phyloP scores from a whole-genome alignment of 768 basidiomycete genomes.

The Podaxis sp. region DNA sequence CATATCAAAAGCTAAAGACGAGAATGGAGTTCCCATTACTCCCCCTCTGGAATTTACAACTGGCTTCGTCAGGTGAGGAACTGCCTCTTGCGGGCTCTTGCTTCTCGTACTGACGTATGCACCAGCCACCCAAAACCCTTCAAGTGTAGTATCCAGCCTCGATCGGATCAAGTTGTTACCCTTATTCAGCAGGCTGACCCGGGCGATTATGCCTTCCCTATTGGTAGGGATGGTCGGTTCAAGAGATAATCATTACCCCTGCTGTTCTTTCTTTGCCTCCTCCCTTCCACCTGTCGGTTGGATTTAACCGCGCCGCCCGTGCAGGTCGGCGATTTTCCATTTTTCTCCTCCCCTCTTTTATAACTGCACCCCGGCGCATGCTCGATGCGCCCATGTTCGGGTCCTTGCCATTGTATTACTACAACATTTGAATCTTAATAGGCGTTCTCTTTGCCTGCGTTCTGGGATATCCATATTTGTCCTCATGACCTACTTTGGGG shows the following conservation, averaged over 20 bases:
- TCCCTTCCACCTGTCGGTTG: background rate
- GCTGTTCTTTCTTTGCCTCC: background rate
- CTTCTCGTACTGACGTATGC: background rate
- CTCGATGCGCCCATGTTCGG: background rate
- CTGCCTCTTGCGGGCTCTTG: background rate
- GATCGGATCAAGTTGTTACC: conserved; percentile 26
- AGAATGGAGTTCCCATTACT: conserved; percentile 35
- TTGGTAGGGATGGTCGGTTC: conserved; percentile 4
- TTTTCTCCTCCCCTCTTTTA: background rate
- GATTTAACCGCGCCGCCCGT: background rate
- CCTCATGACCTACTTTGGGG: background rate
- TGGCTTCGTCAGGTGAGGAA: conserved; percentile 43
- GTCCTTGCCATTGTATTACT: background rate
- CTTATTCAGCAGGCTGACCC: conserved; percentile 27
- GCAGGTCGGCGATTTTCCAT: background rate
- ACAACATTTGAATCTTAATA: background rate
- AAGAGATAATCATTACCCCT: background rate
- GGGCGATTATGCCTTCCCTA: conserved; percentile 8
- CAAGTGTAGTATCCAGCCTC: conserved; percentile 40
- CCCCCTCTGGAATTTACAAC: conserved; percentile 32
- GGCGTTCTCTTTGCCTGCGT: background rate
- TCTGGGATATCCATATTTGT: background rate
- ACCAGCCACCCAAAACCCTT: conserved; percentile 50
- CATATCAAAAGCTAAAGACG: conserved; percentile 36
- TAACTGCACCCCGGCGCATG: background rate